Conservation (phyloP, 352 stramenopile species). For the Phytophthora fragariaefolia region DNA sequence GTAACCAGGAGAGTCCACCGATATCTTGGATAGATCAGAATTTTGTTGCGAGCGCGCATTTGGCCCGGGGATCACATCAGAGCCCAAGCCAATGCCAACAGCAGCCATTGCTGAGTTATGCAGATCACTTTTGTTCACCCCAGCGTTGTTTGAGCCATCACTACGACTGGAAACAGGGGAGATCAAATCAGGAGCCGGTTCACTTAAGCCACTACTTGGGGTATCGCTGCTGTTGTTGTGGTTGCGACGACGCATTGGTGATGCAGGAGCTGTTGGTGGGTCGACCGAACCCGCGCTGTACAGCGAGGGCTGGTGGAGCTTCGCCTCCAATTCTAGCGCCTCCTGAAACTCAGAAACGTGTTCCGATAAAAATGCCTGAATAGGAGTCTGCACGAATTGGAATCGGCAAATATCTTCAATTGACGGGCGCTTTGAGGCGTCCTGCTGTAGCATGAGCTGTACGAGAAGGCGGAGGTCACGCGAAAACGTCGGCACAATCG, state of each 20-base stretch:
- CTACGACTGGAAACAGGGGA: constrained; percentile 55
- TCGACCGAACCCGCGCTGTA: constrained; percentile 56
- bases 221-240: constrained; percentile 55
- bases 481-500: constrained; percentile 79
- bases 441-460: constrained; percentile 89
- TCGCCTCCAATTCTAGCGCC: constrained; percentile 86
- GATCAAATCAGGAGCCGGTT: constrained; percentile 33
- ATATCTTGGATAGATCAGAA: constrained; percentile 50
- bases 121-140: constrained; percentile 48
- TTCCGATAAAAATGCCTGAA: constrained; percentile 86
- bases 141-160: constrained; percentile 51
- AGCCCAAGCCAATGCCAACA: constrained; percentile 54
- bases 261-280: constrained; percentile 43
- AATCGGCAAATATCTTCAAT: constrained; percentile 92
- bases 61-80: constrained; percentile 45
- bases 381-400: constrained; percentile 84
- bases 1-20: constrained; percentile 39
- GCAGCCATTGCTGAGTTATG: constrained; percentile 68
- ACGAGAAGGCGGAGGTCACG: constrained; percentile 84
- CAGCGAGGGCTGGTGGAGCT: constrained; percentile 82
- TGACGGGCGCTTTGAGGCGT: constrained; percentile 83
- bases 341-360: constrained; percentile 89
- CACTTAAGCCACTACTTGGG: constrained; percentile 37
- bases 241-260: constrained; percentile 53
- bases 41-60: constrained; percentile 40